Evolutionary conservation across 495 filamentous ascomycete species (phyloP).

Genomic region (Penicillium arizonense): DNA sequence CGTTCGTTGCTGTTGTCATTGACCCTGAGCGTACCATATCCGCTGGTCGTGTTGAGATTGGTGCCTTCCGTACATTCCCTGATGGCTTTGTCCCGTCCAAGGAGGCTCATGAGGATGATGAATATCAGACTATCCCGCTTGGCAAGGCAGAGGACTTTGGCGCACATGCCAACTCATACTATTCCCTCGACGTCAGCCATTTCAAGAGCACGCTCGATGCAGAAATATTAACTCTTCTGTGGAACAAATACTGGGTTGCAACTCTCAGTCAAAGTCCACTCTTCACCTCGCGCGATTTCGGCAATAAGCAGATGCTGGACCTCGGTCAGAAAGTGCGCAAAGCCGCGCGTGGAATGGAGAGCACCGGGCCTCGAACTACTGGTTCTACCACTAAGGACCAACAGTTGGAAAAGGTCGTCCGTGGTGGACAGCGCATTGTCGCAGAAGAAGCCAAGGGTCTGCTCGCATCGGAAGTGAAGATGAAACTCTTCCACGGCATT

Average conservation of each 20-base stretch:
- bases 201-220: slow-evolving; percentile 91
- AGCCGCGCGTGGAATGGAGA: slow-evolving; percentile 50
- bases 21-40: slow-evolving; percentile 96
- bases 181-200: slow-evolving; percentile 84
- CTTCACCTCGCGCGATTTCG: slow-evolving; percentile 89
- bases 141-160: slow-evolving; percentile 96
- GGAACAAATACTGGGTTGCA: slow-evolving; percentile 99
- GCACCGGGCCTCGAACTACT: slow-evolving; percentile 31
- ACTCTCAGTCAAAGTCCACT: slow-evolving; percentile 95
- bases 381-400: slow-evolving; percentile 46
- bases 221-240: slow-evolving; percentile 80
- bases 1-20: slow-evolving; percentile 94
- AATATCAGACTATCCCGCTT: slow-evolving; percentile 70
- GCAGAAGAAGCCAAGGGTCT: slow-evolving; percentile 85
- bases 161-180: slow-evolving; percentile 86
- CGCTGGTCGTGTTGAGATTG: slow-evolving; percentile 94
- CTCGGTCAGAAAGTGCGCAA: slow-evolving; percentile 75
- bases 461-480: slow-evolving; percentile 79
- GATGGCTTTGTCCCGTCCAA: slow-evolving; percentile 63
- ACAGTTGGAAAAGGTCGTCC: slow-evolving; percentile 76
- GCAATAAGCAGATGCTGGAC: slow-evolving; percentile 89
- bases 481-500: slow-evolving; percentile 74
- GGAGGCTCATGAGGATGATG: slow-evolving; percentile 45
- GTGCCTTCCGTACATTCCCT: slow-evolving; percentile 91
- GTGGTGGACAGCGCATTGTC: slow-evolving; percentile 76